Base-by-base conservation (phyloP, 768 basidiomycete genomes). In the Krasilnikovozyma curviuscula region DNA sequence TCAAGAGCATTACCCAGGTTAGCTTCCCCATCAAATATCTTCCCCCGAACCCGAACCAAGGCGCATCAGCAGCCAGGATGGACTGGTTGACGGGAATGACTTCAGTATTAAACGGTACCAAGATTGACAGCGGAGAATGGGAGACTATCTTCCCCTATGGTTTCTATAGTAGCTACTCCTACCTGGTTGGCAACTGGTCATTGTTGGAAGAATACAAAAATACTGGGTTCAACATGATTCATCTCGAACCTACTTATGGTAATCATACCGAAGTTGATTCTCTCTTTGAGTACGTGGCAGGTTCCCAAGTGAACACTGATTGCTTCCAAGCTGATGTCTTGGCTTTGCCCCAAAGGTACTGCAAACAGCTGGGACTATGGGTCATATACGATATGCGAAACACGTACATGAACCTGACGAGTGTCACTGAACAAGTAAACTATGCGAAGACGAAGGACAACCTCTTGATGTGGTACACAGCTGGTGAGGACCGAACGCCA, bases 351-450 rank as follows among this genome's bases (percentile, higher is more conserved):
- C n/a, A n/a, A n/a, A n/a, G n/a, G n/a, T n/a, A n/a, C n/a, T n/a
- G n/a, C n/a, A n/a, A 82, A 59, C 70, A 77, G 52, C 74, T 76
- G 0, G 73, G 72, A 0, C 51, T 75, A 2, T 83, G 78, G 57
- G 69, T 83, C 48, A 82, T 83, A 74, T 84, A 84, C 54, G 80
- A 83, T 58, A 83, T 84, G 81, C 71, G 80, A 44, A n/a, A 65
- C 71, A 73, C 72, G 5, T 83, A 82, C 65, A 73, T 70, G 71
- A 76, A 83, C 61, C 55, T 65, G 7, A 70, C 73, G 7, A 68
- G 71, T 1, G 76, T 83, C 23, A 73, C 69, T 2, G 70, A 73
- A 47, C 73, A 85, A 65, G 80, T 84, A n/a, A 75, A 77, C 52
- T 64, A 63, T 32, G 70, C 83, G 64, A 79, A 79, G 57, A 68